phyloP scores from a whole-genome alignment of 202 grass and related monocot genomes.

The Zoysia matrella region DNA sequence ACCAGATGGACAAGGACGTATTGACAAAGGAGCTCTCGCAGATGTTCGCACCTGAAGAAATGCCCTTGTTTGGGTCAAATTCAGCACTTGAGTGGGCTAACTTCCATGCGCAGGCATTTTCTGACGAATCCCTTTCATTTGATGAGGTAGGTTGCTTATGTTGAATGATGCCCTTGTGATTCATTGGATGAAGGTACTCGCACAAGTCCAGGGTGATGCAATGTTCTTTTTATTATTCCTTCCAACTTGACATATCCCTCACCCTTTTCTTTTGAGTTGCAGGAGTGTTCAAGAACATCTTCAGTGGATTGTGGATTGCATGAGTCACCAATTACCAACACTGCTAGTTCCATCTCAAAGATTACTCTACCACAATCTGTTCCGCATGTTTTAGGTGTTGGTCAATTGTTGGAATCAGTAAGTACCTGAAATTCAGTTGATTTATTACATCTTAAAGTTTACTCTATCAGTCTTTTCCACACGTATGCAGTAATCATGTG shows the following conservation, averaged over 20 bases:
- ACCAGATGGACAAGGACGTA: conserved; percentile 67
- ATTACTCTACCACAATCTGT: conserved; percentile 57
- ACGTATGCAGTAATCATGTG: too few species aligned
- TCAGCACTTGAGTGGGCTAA: conserved; percentile 79
- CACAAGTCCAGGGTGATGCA: conserved; percentile 4
- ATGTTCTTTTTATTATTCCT: conserved; percentile 32
- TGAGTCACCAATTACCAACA: conserved; percentile 72
- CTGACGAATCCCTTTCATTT: conserved; percentile 95
- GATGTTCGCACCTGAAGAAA: conserved; percentile 83
- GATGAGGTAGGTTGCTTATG: conserved; percentile 68
- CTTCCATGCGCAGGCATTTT: conserved; percentile 59
- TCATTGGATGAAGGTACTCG: conserved; percentile 9
- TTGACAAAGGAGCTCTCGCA: conserved; percentile 63
- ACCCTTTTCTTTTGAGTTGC: conserved; percentile 27
- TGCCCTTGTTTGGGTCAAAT: conserved; percentile 82
- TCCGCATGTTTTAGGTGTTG: conserved; percentile 84
- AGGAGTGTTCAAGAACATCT: conserved; percentile 95
- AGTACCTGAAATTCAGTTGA: conserved; percentile 40
- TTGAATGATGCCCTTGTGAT: conserved; percentile 20
- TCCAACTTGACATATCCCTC: conserved; percentile 21
- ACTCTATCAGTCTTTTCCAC: background rate
- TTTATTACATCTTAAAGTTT: background rate
- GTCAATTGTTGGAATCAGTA: conserved; percentile 91
- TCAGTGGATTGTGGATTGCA: conserved; percentile 79
- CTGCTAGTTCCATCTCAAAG: conserved; percentile 70